Percentiles rank a stretch among this genome's conserved stretches.
Evolutionary conservation across 345 rosid species (phyloP).

Genomic region (Aurinia saxatilis): DNA sequence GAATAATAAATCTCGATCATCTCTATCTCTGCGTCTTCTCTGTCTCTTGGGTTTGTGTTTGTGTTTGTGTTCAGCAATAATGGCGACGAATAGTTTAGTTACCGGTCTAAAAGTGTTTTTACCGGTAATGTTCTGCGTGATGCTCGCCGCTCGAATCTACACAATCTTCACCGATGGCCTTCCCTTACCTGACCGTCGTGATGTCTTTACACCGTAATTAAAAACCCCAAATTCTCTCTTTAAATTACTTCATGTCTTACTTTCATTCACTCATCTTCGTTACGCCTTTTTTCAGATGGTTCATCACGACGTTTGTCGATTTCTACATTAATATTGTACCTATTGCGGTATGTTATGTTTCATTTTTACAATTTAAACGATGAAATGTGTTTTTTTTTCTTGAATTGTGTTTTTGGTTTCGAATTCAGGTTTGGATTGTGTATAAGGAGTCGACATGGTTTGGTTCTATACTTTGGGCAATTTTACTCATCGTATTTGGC

Average conservation of each 20-base stretch:
- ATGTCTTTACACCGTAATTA: slow-evolving; percentile 65
- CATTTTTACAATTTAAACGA: too few relatives aligned
- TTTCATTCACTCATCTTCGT: too few relatives aligned
- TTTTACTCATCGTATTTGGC: slow-evolving; percentile 62
- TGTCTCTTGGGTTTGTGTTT: neutral
- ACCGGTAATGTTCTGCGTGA: slow-evolving; percentile 34
- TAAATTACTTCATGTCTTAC: neutral
- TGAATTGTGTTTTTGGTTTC: neutral
- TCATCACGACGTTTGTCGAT: slow-evolving; percentile 64
- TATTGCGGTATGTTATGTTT: slow-evolving; percentile 48
- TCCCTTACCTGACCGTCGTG: slow-evolving; percentile 65
- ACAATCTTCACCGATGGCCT: slow-evolving; percentile 56
- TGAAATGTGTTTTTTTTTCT: too few relatives aligned
- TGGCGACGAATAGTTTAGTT: slow-evolving; percentile 35
- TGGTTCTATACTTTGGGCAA: slow-evolving; percentile 42
- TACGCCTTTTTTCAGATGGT: slow-evolving; percentile 50
- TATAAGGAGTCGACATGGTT: slow-evolving; percentile 56
- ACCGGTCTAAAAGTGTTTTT: slow-evolving; percentile 42
- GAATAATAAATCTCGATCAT: neutral
- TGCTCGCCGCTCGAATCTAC: slow-evolving; percentile 54
- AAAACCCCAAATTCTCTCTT: neutral
- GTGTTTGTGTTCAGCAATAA: neutral
- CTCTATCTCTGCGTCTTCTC: neutral
- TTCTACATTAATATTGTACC: slow-evolving; percentile 52
- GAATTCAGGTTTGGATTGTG: slow-evolving; percentile 57